Percentiles rank a stretch among this genome's conserved stretches.
Evolutionary conservation across 2,329 filamentous ascomycete species (phyloP).

Genomic region (Exserohilum turcica): DNA sequence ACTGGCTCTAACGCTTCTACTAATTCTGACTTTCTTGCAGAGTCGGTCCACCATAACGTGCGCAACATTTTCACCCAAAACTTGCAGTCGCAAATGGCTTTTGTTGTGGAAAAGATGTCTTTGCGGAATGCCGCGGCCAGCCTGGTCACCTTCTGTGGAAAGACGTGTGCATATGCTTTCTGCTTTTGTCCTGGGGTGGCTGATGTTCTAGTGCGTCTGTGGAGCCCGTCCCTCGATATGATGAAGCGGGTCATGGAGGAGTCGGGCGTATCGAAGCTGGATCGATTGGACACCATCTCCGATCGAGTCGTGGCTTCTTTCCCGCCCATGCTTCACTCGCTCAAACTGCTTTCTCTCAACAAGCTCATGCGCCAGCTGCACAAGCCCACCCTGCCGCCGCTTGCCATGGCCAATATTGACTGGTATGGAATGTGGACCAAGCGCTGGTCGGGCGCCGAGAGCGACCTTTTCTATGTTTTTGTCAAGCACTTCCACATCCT

Average conservation of each 20-base stretch:
- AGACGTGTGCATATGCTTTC: constrained; percentile 89
- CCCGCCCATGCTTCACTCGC: constrained; percentile 65
- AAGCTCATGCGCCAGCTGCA: constrained; percentile 64
- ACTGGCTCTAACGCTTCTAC: constrained; percentile 62
- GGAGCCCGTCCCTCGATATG: constrained; percentile 71
- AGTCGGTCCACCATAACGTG: constrained; percentile 85
- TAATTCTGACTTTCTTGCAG: constrained; percentile 69
- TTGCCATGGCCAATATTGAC: constrained; percentile 72
- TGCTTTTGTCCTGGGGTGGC: constrained; percentile 88
- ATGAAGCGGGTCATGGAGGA: constrained; percentile 74
- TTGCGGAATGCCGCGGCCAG: constrained; percentile 70
- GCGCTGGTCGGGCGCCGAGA: constrained; percentile 85
- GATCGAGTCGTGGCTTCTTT: constrained; percentile 72
- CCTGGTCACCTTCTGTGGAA: constrained; percentile 81
- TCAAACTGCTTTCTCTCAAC: constrained; percentile 68
- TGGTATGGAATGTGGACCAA: constrained; percentile 87
- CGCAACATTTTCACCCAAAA: constrained; percentile 85
- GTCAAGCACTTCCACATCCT: constrained; percentile 85
- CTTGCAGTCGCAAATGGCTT: constrained; percentile 78
- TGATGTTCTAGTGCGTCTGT: constrained; percentile 80
- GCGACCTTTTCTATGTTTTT: constrained; percentile 89
- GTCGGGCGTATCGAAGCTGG: constrained; percentile 65
- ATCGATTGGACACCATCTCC: constrained; percentile 53
- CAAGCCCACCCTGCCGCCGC: constrained; percentile 68
- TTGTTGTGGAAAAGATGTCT: constrained; percentile 89